Conservation (phyloP, 2,329 filamentous ascomycete species). For the Cladorrhinum sp. region DNA sequence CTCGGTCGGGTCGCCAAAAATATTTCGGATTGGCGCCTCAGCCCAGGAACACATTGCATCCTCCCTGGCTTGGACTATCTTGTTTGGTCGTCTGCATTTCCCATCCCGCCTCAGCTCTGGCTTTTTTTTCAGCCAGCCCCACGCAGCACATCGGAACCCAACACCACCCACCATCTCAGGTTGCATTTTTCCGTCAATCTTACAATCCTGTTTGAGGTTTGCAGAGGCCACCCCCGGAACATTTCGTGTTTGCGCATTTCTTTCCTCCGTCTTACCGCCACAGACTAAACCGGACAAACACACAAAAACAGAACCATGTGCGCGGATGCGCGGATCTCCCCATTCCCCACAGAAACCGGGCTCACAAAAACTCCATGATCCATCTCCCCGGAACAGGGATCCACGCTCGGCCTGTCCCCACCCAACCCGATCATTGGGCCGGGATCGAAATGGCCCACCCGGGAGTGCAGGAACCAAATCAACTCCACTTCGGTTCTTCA, state of each 20-base stretch:
- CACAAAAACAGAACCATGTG: not conserved
- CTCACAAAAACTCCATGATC: not conserved
- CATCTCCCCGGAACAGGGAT: not conserved
- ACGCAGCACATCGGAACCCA: not conserved
- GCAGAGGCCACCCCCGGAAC: not conserved
- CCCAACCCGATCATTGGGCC: not conserved
- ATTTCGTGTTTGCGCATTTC: not conserved
- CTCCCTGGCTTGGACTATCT: not conserved
- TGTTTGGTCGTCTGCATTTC: not conserved
- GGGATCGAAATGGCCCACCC: not conserved
- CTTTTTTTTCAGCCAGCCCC: not conserved
- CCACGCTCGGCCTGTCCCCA: not conserved
- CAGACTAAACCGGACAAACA: not conserved
- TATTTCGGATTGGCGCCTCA: not conserved
- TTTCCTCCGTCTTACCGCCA: not conserved
- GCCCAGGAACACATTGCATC: not conserved
- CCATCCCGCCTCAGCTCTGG: not conserved
- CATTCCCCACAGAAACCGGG: not conserved
- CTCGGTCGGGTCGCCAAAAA: slow-evolving; percentile 4
- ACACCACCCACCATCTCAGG: not conserved
- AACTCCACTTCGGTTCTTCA: not conserved
- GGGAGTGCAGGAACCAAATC: not conserved
- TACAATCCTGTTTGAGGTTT: not conserved
- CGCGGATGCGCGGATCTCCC: not conserved
- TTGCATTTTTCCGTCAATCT: not conserved